Evolutionary conservation across 2,329 filamentous ascomycete genomes (phyloP), one percentile per base, ranked within the genome.

Genomic region (Thelonectria rubi): DNA sequence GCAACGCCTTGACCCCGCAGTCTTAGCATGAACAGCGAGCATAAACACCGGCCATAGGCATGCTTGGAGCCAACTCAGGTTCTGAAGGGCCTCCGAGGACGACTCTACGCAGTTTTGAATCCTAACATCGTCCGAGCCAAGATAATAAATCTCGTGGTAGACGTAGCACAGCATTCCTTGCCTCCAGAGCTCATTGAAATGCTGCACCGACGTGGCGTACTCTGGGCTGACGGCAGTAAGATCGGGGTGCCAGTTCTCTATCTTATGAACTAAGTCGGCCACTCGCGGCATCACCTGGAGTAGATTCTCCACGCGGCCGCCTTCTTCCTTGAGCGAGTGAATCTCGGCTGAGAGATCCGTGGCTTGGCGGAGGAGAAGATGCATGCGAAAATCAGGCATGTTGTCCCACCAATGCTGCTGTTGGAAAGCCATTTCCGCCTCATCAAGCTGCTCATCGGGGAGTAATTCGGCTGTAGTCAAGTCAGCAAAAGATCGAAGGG

Each of bases 361-460:
- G 40, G 55, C 55, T n/a, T 57, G 15, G 7, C 55, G 46, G 20
- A 57, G 46, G 14, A 57, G 20, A 9, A 57, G 47, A n/a, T 57
- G 55, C 47, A 57, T 57, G 11, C 14, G 10, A 17, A 42, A 30
- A 11, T 57, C 55, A 1, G 55, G 47, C 7, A 57, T 20, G 10
- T 57, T 57, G 3, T 30, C 17, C 46, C 46, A 57, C 55, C 55
- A 57, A 17, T 21, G 37, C 15, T 20, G 18, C 15, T 57, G 46
- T 2, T 34, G 37, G 34, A 37, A 15, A 10, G 34, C 34, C 34
- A 37, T 37, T 37, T 37, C 34, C 34, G 12, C 11, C 34, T 37
- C 34, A 2, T 37, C 34, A 30, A 30, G 26, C 26, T 30, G 26
- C 26, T 30, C 26, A 30, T 30, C 17, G 30, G 9, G 45, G 20